These are phyloP conservation scores for Magnaporthiopsis rhizophila DNA, from an alignment of 2,329 filamentous ascomycete genomes.

Conservation along the genomic window DNA sequence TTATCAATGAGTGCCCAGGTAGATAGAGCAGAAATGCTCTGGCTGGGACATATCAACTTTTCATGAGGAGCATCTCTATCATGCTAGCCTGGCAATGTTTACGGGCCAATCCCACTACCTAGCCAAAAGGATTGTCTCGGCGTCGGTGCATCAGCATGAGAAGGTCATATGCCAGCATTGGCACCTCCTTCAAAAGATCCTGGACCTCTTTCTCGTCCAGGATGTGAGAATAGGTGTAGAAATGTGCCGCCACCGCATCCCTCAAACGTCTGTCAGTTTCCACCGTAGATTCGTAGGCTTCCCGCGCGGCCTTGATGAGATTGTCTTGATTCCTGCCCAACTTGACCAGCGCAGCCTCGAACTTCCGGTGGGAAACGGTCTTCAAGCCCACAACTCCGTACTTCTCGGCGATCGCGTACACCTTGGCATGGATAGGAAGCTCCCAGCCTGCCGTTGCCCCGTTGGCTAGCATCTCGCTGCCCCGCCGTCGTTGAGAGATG, in stretches of 20 bases:
- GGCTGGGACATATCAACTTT: too few species aligned
- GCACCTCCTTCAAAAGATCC: neutral
- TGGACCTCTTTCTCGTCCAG: neutral
- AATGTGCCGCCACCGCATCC: neutral
- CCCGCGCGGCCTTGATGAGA: neutral
- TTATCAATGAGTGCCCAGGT: too few species aligned
- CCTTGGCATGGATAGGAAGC: neutral
- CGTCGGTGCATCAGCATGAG: neutral
- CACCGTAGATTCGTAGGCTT: neutral
- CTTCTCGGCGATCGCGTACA: slow-evolving; percentile 1
- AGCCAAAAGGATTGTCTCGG: too few species aligned
- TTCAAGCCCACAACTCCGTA: neutral
- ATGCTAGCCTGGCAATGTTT: too few species aligned
- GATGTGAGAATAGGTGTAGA: neutral
- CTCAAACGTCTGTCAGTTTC: neutral
- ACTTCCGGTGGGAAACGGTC: neutral
- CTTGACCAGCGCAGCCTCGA: neutral
- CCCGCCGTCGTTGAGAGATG: too few species aligned
- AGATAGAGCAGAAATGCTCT: too few species aligned
- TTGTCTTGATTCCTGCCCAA: neutral
- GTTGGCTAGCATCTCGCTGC: too few species aligned
- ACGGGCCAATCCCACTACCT: too few species aligned
- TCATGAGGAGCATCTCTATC: too few species aligned
- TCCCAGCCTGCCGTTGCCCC: neutral
- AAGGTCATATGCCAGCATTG: neutral